Evolutionary conservation across 352 stramenopile species (phyloP).

Genomic region (Phytophthora syringae): DNA sequence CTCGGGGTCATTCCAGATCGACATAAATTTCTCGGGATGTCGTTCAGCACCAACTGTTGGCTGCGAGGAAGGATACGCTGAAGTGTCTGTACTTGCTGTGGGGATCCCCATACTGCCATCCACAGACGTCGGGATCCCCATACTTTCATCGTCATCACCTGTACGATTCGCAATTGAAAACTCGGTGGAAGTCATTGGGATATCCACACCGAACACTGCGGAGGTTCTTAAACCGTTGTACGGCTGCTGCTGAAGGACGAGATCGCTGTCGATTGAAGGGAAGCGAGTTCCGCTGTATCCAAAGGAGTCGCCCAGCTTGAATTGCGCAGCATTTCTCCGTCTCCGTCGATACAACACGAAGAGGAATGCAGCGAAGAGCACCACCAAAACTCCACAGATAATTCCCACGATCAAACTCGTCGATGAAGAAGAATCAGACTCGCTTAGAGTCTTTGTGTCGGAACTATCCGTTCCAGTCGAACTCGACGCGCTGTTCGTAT

Average conservation of each 20-base stretch:
- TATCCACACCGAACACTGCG: constrained; percentile 17
- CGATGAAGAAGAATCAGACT: constrained; percentile 21
- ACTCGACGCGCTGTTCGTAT: constrained; percentile 7
- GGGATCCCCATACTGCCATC: constrained; percentile 22
- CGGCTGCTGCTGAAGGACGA: constrained; percentile 24
- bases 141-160: constrained; percentile 10
- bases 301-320: constrained; percentile 15
- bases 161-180: constrained; percentile 27
- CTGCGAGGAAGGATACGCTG: constrained; percentile 12
- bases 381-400: constrained; percentile 20
- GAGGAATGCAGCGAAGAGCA: constrained; percentile 18
- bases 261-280: constrained; percentile 28
- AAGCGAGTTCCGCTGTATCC: constrained; percentile 25
- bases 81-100: constrained; percentile 14
- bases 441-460: constrained; percentile 8
- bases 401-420: constrained; percentile 32
- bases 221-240: constrained; percentile 25
- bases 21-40: constrained; percentile 14
- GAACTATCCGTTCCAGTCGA: constrained; percentile 6
- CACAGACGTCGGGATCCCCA: constrained; percentile 25
- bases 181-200: constrained; percentile 31
- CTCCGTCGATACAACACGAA: constrained; percentile 27
- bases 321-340: constrained; percentile 4
- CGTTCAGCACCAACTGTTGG: constrained; percentile 12
- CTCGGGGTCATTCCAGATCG: constrained; percentile 40